A percentile compares a stretch with the other conserved stretches of the same genome.
These are phyloP conservation scores for Cercophora scortea DNA, from an alignment of 495 filamentous ascomycete genomes.

Conservation along the genomic window DNA sequence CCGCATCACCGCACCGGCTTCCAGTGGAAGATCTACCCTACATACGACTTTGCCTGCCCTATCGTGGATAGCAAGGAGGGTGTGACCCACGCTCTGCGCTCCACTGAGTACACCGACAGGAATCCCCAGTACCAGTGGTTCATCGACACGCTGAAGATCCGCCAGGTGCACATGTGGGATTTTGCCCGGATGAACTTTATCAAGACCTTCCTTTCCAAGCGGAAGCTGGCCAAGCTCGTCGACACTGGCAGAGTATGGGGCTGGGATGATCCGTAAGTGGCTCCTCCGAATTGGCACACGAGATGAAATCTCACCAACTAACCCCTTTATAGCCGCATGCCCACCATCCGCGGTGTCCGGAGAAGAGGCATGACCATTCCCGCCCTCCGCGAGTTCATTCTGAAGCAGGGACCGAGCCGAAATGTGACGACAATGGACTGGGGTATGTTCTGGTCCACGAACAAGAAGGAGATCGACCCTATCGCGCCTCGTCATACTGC, in stretches of 20 bases:
- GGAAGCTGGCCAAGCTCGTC: constrained; percentile 91
- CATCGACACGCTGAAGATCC: constrained; percentile 73
- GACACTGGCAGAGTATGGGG: constrained; percentile 79
- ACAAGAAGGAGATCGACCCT: constrained; percentile 94
- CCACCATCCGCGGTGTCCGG: constrained; percentile 81
- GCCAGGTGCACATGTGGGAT: constrained; percentile 92
- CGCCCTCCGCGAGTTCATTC: constrained; percentile 83
- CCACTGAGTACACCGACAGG: constrained; percentile 94
- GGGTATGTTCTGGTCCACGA: constrained; percentile 85
- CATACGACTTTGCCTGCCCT: constrained; percentile 77
- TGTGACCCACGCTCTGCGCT: constrained; percentile 89
- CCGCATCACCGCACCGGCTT: constrained; percentile 82
- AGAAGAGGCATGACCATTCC: constrained; percentile 87
- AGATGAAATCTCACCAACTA: background rate
- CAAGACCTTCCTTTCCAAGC: constrained; percentile 70
- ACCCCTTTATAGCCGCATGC: constrained; percentile 51
- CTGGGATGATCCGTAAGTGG: background rate
- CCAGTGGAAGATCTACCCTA: constrained; percentile 92
- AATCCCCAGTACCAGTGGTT: constrained; percentile 99
- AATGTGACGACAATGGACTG: constrained; percentile 89
- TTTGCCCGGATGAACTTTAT: constrained; percentile 97
- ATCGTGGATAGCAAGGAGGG: constrained; percentile 86
- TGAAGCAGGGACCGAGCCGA: constrained; percentile 83
- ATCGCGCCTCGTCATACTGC: constrained; percentile 80
- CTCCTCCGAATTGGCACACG: no score